Percentiles rank a stretch among this genome's conserved stretches.
Evolutionary conservation across 345 rosid species (phyloP).

Genomic region (Hevea brasiliensis): DNA sequence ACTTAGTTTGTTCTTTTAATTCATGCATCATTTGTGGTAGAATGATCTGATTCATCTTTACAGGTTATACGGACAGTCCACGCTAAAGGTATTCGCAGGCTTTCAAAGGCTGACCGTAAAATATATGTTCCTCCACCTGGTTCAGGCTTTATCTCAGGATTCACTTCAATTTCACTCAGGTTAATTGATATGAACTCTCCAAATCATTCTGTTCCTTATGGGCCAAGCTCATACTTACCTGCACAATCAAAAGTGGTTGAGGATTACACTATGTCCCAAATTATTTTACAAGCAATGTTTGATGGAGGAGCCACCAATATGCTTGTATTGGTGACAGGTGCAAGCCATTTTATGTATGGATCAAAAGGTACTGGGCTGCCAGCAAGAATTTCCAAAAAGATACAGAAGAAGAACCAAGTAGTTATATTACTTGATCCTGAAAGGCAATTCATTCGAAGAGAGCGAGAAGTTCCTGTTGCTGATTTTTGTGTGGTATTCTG

Average conservation of each 20-base stretch:
- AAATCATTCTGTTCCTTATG: conserved; percentile 63
- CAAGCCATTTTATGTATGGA: conserved; percentile 74
- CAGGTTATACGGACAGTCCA: conserved; percentile 84
- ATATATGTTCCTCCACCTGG: conserved; percentile 80
- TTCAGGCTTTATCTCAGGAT: conserved; percentile 86
- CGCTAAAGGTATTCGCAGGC: conserved; percentile 88
- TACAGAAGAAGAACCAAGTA: conserved; percentile 79
- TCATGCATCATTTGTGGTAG: neutral
- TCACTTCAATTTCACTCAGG: conserved; percentile 63
- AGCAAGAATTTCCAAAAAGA: conserved; percentile 80
- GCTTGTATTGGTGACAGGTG: conserved; percentile 79
- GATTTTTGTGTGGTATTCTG: conserved; percentile 96
- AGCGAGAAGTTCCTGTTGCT: conserved; percentile 85
- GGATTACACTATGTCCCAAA: conserved; percentile 80
- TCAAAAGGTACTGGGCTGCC: conserved; percentile 86
- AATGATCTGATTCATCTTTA: conserved; percentile 18
- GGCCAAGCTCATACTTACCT: conserved; percentile 80
- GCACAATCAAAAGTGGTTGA: conserved; percentile 87
- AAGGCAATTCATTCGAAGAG: conserved; percentile 75
- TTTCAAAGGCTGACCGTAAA: conserved; percentile 71
- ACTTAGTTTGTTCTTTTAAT: neutral
- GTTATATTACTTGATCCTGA: conserved; percentile 87
- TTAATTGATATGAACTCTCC: conserved; percentile 48
- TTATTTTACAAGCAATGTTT: conserved; percentile 53
- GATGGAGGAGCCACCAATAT: conserved; percentile 65